Percentiles rank a stretch among this genome's conserved stretches.
Conservation (phyloP, 1,284 basidiomycete genomes). For the Ganoderma multipileum region DNA sequence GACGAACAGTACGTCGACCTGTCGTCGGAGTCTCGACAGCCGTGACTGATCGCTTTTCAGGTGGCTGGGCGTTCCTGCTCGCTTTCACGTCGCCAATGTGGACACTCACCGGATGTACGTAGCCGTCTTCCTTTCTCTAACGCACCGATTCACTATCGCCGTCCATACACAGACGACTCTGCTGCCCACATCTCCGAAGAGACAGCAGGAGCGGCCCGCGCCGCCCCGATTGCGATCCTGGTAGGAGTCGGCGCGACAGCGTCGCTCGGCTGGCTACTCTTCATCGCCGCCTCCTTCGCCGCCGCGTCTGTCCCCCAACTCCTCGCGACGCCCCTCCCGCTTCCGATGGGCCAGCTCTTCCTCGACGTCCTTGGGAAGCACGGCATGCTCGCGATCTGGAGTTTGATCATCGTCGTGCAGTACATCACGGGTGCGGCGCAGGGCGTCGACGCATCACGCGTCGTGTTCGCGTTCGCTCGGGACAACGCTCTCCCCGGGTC, state of each 20-base stretch:
- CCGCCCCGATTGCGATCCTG: slow-evolving; percentile 81
- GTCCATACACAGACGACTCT: slow-evolving; percentile 61
- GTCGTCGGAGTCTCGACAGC: not conserved
- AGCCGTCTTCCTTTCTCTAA: not conserved
- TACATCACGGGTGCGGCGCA: slow-evolving; percentile 80
- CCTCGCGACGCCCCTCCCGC: slow-evolving; percentile 55
- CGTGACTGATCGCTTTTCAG: slow-evolving; percentile 41
- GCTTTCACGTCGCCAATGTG: slow-evolving; percentile 82
- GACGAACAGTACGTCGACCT: slow-evolving; percentile 54
- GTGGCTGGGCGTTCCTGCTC: slow-evolving; percentile 76
- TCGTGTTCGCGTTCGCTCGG: slow-evolving; percentile 76
- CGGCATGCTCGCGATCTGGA: slow-evolving; percentile 77
- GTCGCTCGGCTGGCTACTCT: slow-evolving; percentile 66
- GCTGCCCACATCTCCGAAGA: slow-evolving; percentile 84
- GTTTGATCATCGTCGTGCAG: slow-evolving; percentile 72
- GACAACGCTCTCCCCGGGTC: slow-evolving; percentile 79
- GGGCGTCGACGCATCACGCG: slow-evolving; percentile 76
- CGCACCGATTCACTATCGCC: not conserved
- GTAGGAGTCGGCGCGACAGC: slow-evolving; percentile 67
- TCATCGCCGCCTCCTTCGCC: slow-evolving; percentile 71
- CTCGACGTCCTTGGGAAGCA: slow-evolving; percentile 67
- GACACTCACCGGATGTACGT: slow-evolving; percentile 78
- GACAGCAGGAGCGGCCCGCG: slow-evolving; percentile 66
- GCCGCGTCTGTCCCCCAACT: slow-evolving; percentile 62
- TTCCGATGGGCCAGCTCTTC: slow-evolving; percentile 78